Conservation (phyloP, 2,329 filamentous ascomycete genomes). For the Fusarium sp. region DNA sequence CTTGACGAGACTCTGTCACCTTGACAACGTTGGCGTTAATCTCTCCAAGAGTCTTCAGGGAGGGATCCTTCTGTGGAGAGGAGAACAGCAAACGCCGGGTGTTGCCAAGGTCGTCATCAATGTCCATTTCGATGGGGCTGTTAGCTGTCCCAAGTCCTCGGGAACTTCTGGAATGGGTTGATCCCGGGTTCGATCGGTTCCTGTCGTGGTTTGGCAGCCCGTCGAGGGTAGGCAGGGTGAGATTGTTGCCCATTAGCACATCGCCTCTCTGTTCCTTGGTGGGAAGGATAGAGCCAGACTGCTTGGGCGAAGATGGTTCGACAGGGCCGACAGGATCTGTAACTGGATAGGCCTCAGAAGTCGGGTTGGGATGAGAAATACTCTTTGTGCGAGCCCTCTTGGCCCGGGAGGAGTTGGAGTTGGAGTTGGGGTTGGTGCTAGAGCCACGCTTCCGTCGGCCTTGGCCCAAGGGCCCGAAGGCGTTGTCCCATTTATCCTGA, state of each 20-base stretch:
- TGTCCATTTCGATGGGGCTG: slow-evolving; percentile 67
- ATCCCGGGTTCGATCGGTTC: slow-evolving; percentile 51
- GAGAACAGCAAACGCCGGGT: slow-evolving; percentile 82
- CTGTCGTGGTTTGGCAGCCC: slow-evolving; percentile 19
- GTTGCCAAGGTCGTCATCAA: slow-evolving; percentile 60
- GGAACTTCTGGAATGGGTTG: slow-evolving; percentile 67
- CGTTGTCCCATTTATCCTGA: slow-evolving; percentile 82
- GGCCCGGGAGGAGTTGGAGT: slow-evolving; percentile 52
- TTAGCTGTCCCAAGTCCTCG: slow-evolving; percentile 66
- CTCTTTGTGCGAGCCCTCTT: slow-evolving; percentile 64
- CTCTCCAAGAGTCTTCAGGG: slow-evolving; percentile 71
- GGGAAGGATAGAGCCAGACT: slow-evolving; percentile 18
- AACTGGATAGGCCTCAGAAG: slow-evolving; percentile 66
- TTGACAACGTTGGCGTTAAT: slow-evolving; percentile 65
- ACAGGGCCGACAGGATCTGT: slow-evolving; percentile 65
- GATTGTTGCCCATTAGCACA: slow-evolving; percentile 10
- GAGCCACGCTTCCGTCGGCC: slow-evolving; percentile 63
- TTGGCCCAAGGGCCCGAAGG: slow-evolving; percentile 63
- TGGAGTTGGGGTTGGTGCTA: slow-evolving; percentile 53
- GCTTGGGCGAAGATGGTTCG: slow-evolving; percentile 54
- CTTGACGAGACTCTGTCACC: slow-evolving; percentile 52
- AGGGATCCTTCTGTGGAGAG: slow-evolving; percentile 75
- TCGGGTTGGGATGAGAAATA: slow-evolving; percentile 57
- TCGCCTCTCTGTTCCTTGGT: slow-evolving; percentile 29
- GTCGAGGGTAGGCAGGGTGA: slow-evolving; percentile 5